phyloP scores from a whole-genome alignment of 352 stramenopile species.

The Peronospora belbahrii region DNA sequence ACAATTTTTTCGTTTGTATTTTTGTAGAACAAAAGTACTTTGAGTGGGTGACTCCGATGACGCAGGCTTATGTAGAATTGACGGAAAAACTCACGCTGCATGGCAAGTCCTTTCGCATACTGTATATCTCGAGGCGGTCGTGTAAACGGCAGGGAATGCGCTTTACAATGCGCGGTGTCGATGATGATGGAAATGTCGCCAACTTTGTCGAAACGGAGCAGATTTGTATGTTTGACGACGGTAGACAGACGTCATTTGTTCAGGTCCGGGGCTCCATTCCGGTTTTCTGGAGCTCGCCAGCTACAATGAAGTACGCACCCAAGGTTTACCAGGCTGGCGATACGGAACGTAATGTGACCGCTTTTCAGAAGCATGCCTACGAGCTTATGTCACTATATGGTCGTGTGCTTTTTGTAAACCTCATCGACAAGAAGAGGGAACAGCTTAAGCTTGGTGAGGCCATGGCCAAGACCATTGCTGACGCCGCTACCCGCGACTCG shows the following conservation, averaged over 20 bases:
- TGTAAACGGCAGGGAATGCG: constrained; percentile 82
- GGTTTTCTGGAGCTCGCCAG: constrained; percentile 86
- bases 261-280: constrained; percentile 93
- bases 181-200: constrained; percentile 85
- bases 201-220: constrained; percentile 96
- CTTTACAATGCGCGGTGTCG: constrained; percentile 91
- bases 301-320: constrained; percentile 91
- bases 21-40: constrained; percentile 64
- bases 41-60: constrained; percentile 73
- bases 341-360: constrained; percentile 36
- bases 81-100: constrained; percentile 41
- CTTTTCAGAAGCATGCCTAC: constrained; percentile 53
- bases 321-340: constrained; percentile 61
- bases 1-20: constrained; percentile 3
- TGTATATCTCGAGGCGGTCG: constrained; percentile 69
- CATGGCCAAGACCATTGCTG: constrained; percentile 73
- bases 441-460: constrained; percentile 88
- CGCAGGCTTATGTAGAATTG: constrained; percentile 56
- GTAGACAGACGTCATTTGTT: constrained; percentile 50
- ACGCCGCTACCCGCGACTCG: constrained; percentile 43
- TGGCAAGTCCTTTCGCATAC: constrained; percentile 48
- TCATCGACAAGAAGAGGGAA: constrained; percentile 93
- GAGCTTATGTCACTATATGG: constrained; percentile 62
- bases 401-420: constrained; percentile 87
- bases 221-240: constrained; percentile 72